Percentiles rank a stretch among this genome's conserved stretches.
Evolutionary conservation across 1,284 basidiomycete species (phyloP).

Genomic region (Cystobasidiaceae sp.): DNA sequence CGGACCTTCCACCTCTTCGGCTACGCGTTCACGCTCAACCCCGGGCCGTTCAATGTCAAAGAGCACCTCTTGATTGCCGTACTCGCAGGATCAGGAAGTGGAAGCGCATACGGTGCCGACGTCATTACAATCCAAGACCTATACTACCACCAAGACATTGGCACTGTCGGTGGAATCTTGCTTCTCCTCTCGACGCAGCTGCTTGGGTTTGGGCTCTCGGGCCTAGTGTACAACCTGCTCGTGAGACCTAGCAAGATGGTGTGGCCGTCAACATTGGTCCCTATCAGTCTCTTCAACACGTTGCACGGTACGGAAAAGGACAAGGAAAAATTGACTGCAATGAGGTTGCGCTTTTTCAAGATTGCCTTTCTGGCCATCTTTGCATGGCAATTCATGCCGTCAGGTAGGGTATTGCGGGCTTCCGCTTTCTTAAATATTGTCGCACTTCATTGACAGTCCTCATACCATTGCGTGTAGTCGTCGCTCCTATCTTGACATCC

Average conservation of each 20-base stretch:
- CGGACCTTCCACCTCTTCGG: background rate
- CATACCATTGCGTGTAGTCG: slow-evolving; percentile 19
- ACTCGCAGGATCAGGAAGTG: slow-evolving; percentile 32
- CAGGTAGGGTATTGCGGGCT: slow-evolving; percentile 17
- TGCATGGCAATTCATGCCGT: slow-evolving; percentile 42
- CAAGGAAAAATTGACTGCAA: slow-evolving; percentile 31
- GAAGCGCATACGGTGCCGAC: slow-evolving; percentile 44
- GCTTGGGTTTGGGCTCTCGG: slow-evolving; percentile 54
- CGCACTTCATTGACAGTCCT: background rate
- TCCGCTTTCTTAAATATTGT: background rate
- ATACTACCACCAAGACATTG: slow-evolving; percentile 44
- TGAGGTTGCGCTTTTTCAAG: slow-evolving; percentile 40
- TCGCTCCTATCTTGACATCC: slow-evolving; percentile 48
- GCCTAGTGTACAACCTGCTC: slow-evolving; percentile 45
- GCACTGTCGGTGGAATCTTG: slow-evolving; percentile 44
- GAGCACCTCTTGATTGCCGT: slow-evolving; percentile 46
- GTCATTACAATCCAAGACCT: slow-evolving; percentile 45
- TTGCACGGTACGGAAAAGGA: slow-evolving; percentile 43
- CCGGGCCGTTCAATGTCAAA: slow-evolving; percentile 52
- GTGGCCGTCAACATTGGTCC: slow-evolving; percentile 44
- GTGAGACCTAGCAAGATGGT: slow-evolving; percentile 46
- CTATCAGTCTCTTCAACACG: slow-evolving; percentile 47
- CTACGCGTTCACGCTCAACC: slow-evolving; percentile 46
- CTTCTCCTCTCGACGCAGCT: slow-evolving; percentile 55
- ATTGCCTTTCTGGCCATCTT: slow-evolving; percentile 39